Evolutionary conservation across 352 stramenopile species (phyloP).

Genomic region (Phytophthora fragariae): DNA sequence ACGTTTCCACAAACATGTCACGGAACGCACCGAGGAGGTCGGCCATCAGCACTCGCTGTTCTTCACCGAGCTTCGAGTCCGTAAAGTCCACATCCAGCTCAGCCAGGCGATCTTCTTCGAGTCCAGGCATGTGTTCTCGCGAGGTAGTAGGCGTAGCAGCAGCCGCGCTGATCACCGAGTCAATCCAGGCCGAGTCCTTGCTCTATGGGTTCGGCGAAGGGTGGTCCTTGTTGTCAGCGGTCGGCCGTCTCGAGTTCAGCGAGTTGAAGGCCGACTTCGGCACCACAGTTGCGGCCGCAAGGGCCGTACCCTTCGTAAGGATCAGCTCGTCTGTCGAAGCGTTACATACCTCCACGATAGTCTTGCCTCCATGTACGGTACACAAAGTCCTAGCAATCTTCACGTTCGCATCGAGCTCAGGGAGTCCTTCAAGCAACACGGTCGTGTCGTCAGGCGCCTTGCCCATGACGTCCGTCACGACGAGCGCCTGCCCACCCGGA

Average conservation of each 20-base stretch:
- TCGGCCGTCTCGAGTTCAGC: background rate
- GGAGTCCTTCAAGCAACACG: background rate
- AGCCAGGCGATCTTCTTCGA: background rate
- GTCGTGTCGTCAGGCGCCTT: background rate
- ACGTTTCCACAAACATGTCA: slow-evolving; percentile 1
- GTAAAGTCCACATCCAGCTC: background rate
- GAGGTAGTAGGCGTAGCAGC: background rate
- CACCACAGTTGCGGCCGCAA: background rate
- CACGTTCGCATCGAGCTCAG: background rate
- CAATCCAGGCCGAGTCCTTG: background rate
- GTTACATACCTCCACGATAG: slow-evolving; percentile 1
- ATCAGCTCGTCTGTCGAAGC: background rate
- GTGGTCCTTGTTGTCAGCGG: background rate
- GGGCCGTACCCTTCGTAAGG: background rate
- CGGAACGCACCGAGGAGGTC: background rate
- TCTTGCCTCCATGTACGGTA: background rate
- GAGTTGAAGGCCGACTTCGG: slow-evolving; percentile 1
- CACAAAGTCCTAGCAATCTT: slow-evolving; percentile 1
- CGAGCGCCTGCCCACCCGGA: background rate
- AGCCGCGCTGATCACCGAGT: background rate
- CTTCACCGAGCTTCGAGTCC: background rate
- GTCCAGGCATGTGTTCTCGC: background rate
- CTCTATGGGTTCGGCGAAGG: background rate
- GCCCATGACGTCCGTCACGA: background rate
- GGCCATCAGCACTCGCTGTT: background rate